Base-by-base conservation (phyloP, 805 yeast species). In the Starmerella bacillaris region DNA sequence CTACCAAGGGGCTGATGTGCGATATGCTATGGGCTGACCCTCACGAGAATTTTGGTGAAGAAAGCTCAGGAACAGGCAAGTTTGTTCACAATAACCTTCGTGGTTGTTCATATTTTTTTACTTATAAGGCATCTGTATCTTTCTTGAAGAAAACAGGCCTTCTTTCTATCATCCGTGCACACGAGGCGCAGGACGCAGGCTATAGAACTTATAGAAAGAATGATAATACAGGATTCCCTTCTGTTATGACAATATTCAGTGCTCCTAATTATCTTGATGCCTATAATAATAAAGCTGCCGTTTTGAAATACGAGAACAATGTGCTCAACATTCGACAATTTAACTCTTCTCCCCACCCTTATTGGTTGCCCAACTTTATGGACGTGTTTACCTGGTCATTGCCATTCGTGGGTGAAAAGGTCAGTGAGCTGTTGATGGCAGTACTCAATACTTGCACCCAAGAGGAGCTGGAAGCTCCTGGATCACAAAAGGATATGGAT, bases 1-100 rank as follows among this genome's bases (percentile, higher is more conserved):
- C 98, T 5, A 78, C 94, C 2, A 68, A 73, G 41, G 98, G 98
- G 0, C 56, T 86, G 35, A 78, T 82, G 82, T 86, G 95, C 57
- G 98, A 86, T 57, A 59, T 86, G 43, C 65, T 86, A 48, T 86
- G 96, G 98, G 76, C 94, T 0, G 96, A 86, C 56, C 98, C 98
- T 1, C 61, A 76, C n/a, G 92, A 82, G 46, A 75, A 77, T 29
- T 86, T 79, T 53, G 94, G 84, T 51, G 71, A 65, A 19, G 74
- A 67, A 43, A 47, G 45, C 7, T 45, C 42, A 14, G 51, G 59
- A 3, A 36, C 36, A 7, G 39, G 41, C 7, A 49, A 50, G 14
- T 82, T 68, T 54, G 62, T 68, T 19, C 72, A 71, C 50, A 84
- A 79, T 58, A 59, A 70, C 24, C 77, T 74, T 40, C 65, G 96